phyloP scores from a whole-genome alignment of 148 eudicot genomes.

The Nepenthes gracilis region DNA sequence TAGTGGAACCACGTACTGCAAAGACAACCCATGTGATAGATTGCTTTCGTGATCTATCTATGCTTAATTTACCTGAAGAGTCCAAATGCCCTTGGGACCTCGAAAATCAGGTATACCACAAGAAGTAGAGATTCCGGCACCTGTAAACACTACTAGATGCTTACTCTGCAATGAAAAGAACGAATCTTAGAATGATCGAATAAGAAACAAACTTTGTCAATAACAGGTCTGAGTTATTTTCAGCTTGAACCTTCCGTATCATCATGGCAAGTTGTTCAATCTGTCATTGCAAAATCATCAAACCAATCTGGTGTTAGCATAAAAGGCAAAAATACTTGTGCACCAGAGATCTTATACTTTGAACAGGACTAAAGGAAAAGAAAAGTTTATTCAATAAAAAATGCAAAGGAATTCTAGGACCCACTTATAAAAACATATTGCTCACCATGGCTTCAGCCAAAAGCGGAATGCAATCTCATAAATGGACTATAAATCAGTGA shows the following conservation, averaged over 20 bases:
- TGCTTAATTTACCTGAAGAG: constrained; percentile 62
- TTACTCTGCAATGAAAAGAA: constrained; percentile 55
- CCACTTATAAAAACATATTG: background rate
- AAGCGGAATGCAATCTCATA: too few relatives aligned
- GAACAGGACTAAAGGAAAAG: too few relatives aligned
- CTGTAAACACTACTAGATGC: constrained; percentile 92
- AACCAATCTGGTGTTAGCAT: constrained; percentile 10
- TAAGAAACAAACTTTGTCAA: background rate
- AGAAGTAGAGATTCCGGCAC: constrained; percentile 97
- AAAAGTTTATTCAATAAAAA: too few relatives aligned
- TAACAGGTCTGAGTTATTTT: background rate
- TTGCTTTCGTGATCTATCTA: background rate
- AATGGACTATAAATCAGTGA: too few relatives aligned
- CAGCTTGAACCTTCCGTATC: constrained; percentile 59
- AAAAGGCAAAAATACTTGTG: background rate
- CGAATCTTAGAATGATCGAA: background rate
- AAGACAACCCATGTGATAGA: background rate
- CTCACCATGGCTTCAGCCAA: background rate
- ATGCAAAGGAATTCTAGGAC: too few relatives aligned
- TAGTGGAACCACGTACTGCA: background rate
- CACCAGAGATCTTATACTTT: too few relatives aligned
- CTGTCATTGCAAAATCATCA: constrained; percentile 29
- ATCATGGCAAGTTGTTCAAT: constrained; percentile 59
- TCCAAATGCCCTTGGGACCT: constrained; percentile 98
- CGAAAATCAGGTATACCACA: constrained; percentile 99